Evolutionary conservation across 106 monocot species (phyloP).

Genomic region (Ottelia alismoides): DNA sequence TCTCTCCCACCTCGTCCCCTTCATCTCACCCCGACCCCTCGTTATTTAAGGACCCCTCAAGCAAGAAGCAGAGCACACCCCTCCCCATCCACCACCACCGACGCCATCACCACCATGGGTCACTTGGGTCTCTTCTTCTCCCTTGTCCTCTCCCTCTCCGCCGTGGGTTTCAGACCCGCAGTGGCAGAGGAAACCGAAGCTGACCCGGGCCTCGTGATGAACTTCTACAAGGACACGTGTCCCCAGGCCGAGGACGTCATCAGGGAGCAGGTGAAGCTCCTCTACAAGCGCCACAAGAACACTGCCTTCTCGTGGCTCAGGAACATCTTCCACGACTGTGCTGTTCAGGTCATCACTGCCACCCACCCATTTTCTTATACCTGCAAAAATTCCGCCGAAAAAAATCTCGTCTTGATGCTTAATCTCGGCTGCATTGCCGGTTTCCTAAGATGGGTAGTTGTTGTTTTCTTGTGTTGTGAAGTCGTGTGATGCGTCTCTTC

Average conservation of each 20-base stretch:
- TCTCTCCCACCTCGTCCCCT: no score
- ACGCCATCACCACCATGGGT: no score
- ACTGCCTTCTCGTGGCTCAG: conserved; percentile 87
- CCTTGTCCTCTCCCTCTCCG: conserved; percentile 16
- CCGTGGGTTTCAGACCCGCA: neutral
- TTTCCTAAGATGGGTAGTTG: no score
- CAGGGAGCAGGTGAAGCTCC: conserved; percentile 65
- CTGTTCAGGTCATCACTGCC: conserved; percentile 58
- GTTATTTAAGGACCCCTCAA: no score
- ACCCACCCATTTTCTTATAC: no score
- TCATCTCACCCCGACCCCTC: no score
- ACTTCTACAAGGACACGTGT: conserved; percentile 86
- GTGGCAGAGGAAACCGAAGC: conserved; percentile 1
- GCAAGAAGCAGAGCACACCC: no score
- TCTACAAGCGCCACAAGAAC: conserved; percentile 92
- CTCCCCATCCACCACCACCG: no score
- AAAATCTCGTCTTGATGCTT: no score
- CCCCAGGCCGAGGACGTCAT: conserved; percentile 81
- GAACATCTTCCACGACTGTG: conserved; percentile 87
- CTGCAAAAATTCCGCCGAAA: no score
- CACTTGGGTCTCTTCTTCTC: conserved; percentile 21
- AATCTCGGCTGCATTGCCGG: no score
- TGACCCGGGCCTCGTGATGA: conserved; percentile 35
- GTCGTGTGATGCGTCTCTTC: conserved; percentile 79
- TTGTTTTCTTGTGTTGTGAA: conserved; percentile 5